phyloP scores from a whole-genome alignment of 345 rosid species.

The Capsella bursapastoris region DNA sequence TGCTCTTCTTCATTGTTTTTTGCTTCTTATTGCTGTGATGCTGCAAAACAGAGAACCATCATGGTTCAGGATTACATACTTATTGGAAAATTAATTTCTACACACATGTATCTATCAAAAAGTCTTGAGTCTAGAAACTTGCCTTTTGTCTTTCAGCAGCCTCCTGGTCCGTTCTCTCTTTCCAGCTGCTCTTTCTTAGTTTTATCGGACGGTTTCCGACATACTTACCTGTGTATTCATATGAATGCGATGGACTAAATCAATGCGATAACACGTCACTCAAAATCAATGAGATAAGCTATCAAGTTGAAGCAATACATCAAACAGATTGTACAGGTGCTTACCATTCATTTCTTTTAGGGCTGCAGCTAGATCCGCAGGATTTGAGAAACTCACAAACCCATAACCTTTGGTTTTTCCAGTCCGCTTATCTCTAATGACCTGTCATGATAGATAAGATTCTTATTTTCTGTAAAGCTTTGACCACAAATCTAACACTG shows the following conservation, averaged over 20 bases:
- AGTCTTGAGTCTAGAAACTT: neutral
- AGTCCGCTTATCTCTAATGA: slow-evolving; percentile 92
- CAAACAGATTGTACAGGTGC: slow-evolving; percentile 15
- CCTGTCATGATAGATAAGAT: slow-evolving; percentile 51
- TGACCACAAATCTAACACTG: slow-evolving; percentile 7
- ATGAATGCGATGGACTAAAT: slow-evolving; percentile 9
- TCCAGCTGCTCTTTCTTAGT: slow-evolving; percentile 97
- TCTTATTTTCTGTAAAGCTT: neutral
- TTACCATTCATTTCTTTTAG: slow-evolving; percentile 96
- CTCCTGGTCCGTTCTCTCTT: slow-evolving; percentile 78
- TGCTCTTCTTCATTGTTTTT: slow-evolving; percentile 69
- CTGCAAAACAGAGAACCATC: slow-evolving; percentile 34
- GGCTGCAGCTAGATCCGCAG: slow-evolving; percentile 88
- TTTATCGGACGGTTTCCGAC: slow-evolving; percentile 97
- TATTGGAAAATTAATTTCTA: neutral
- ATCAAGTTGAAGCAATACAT: slow-evolving; percentile 14
- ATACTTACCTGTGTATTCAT: slow-evolving; percentile 72
- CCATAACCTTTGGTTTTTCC: slow-evolving; percentile 99
- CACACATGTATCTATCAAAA: neutral
- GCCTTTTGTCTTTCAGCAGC: slow-evolving; percentile 83
- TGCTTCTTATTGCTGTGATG: slow-evolving; percentile 71
- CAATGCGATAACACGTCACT: neutral
- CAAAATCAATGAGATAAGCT: slow-evolving; percentile 2
- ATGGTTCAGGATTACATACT: neutral
- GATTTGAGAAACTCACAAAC: slow-evolving; percentile 91